These are phyloP conservation scores for Neonothopanus nambi DNA, from an alignment of 1,284 basidiomycete species.

Conservation along the genomic window DNA sequence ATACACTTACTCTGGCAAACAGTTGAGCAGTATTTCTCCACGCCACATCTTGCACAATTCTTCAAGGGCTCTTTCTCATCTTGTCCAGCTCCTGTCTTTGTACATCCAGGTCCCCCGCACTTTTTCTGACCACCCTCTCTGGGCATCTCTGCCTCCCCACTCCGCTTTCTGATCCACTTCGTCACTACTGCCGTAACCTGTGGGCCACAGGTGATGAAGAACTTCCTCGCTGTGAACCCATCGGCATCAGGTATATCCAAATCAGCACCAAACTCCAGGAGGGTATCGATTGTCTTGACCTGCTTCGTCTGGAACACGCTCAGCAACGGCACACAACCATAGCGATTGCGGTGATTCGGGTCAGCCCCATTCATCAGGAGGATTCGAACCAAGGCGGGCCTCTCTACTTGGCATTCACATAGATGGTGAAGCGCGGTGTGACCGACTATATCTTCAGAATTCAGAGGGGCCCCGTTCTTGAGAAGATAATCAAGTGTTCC, in stretches of 20 bases:
- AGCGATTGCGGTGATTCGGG: constrained; percentile 45
- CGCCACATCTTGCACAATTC: constrained; percentile 44
- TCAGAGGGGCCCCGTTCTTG: constrained; percentile 38
- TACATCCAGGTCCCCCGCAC: constrained; percentile 43
- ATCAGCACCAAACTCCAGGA: constrained; percentile 51
- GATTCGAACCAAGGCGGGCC: constrained; percentile 22
- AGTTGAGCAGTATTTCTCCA: constrained; percentile 50
- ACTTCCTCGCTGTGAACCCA: constrained; percentile 32
- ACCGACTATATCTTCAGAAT: constrained; percentile 48
- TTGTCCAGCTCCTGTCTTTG: constrained; percentile 9
- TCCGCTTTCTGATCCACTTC: constrained; percentile 49
- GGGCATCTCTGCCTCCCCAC: constrained; percentile 39
- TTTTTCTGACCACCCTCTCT: constrained; percentile 34
- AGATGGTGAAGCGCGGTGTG: constrained; percentile 51
- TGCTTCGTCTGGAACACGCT: constrained; percentile 38
- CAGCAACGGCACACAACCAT: constrained; percentile 45
- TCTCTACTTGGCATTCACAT: constrained; percentile 31
- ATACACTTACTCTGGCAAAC: constrained; percentile 50
- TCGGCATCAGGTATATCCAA: constrained; percentile 50
- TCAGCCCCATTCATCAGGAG: constrained; percentile 46
- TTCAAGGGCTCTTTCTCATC: constrained; percentile 29
- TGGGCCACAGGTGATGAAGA: constrained; percentile 41
- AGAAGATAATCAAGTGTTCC: constrained; percentile 45
- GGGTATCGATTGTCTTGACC: constrained; percentile 37
- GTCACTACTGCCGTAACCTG: constrained; percentile 45